phyloP scores from a whole-genome alignment of 106 monocot species.

The Allium sativum region DNA sequence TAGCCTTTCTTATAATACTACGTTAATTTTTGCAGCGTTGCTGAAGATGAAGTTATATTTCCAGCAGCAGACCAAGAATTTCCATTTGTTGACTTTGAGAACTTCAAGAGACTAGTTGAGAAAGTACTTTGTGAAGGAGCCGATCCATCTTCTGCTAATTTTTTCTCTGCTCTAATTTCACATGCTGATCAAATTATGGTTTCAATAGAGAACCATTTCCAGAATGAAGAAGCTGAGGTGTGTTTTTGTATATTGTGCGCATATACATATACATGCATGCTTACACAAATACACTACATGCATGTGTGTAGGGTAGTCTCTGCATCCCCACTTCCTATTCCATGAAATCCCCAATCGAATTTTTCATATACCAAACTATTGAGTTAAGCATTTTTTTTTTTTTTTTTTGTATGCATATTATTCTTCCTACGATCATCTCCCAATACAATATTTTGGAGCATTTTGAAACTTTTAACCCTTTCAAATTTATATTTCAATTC shows the following conservation, averaged over 20 bases:
- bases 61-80: conserved; percentile 65
- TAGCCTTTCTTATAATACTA: too few relatives aligned
- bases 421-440: too few relatives aligned
- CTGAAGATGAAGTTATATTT: conserved; percentile 93
- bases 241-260: not conserved
- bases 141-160: conserved; percentile 48
- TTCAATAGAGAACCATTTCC: conserved; percentile 65
- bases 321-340: too few relatives aligned
- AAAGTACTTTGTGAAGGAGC: conserved; percentile 53
- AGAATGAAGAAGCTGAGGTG: conserved; percentile 71
- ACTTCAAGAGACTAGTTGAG: conserved; percentile 64
- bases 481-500: too few relatives aligned
- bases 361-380: too few relatives aligned
- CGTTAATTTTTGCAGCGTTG: conserved; percentile 52
- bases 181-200: conserved; percentile 83
- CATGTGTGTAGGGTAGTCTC: too few relatives aligned
- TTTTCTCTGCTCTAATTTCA: conserved; percentile 41
- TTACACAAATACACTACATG: too few relatives aligned
- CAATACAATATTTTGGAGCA: too few relatives aligned
- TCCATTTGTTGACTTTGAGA: conserved; percentile 55
- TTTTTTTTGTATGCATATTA: too few relatives aligned
- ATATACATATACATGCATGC: not conserved
- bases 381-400: too few relatives aligned
- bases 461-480: too few relatives aligned
- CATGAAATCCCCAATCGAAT: too few relatives aligned